Conservation (phyloP, 2,329 filamentous ascomycete genomes). For the Nemania sp. region DNA sequence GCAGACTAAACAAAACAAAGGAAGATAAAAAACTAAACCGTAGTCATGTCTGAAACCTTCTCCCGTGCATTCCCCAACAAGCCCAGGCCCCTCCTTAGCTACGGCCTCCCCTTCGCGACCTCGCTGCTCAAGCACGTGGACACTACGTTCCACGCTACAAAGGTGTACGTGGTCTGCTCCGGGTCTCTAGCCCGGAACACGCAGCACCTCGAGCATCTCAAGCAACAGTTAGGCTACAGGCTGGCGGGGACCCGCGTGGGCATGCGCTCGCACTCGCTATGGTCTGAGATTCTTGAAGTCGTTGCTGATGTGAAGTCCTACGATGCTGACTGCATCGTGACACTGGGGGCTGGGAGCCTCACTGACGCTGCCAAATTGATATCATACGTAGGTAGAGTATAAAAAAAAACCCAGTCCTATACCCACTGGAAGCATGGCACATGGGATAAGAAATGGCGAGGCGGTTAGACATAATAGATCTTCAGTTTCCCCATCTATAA, state of each 20-base stretch:
- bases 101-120: slow-evolving; percentile 60
- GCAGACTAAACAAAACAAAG: neutral
- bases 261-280: slow-evolving; percentile 66
- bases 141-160: slow-evolving; percentile 58
- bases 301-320: slow-evolving; percentile 54
- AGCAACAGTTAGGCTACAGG: slow-evolving; percentile 54
- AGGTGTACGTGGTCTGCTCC: slow-evolving; percentile 65
- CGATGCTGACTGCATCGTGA: slow-evolving; percentile 63
- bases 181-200: slow-evolving; percentile 62
- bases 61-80: slow-evolving; percentile 35
- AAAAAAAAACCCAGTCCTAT: too few species aligned
- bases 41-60: slow-evolving; percentile 12
- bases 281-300: slow-evolving; percentile 64
- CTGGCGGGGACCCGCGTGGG: slow-evolving; percentile 61
- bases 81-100: slow-evolving; percentile 54
- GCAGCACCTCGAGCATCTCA: slow-evolving; percentile 57
- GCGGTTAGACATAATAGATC: neutral
- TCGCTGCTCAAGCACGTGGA: slow-evolving; percentile 59
- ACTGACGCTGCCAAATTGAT: slow-evolving; percentile 68
- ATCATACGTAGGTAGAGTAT: slow-evolving; percentile 49
- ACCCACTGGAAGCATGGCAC: neutral
- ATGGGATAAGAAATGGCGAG: neutral
- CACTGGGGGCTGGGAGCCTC: slow-evolving; percentile 66
- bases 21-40: neutral
- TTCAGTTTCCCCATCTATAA: neutral